Conservation (phyloP, 225 moss, liverwort and hornwort genomes). For the Pseudoscleropodium purum region DNA sequence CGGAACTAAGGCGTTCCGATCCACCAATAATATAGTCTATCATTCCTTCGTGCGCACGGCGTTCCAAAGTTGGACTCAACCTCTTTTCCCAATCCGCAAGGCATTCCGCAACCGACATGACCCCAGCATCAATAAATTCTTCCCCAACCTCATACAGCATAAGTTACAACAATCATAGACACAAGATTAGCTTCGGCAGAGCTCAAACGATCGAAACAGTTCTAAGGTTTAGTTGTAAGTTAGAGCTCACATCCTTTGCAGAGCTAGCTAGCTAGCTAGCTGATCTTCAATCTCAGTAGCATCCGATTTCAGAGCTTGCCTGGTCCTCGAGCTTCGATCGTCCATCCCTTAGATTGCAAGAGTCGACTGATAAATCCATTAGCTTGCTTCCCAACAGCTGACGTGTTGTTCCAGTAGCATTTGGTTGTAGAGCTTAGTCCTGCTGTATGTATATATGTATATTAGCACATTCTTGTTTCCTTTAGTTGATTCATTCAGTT, state of each 20-base stretch:
- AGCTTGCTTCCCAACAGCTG: background rate
- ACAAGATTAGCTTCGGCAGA: too few species aligned
- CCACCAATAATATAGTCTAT: background rate
- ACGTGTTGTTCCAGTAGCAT: background rate
- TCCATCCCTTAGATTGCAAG: background rate
- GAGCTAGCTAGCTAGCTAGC: background rate
- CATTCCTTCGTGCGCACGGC: background rate
- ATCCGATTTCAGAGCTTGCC: background rate
- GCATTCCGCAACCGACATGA: background rate
- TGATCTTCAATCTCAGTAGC: background rate
- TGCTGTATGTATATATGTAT: background rate
- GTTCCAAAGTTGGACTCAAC: background rate
- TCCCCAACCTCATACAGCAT: background rate
- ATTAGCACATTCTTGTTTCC: background rate
- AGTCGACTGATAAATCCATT: background rate
- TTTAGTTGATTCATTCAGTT: too few species aligned
- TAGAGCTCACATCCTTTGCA: background rate
- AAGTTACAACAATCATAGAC: background rate
- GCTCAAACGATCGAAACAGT: background rate
- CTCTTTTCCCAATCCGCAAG: background rate
- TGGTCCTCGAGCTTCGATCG: background rate
- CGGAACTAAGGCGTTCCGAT: too few species aligned
- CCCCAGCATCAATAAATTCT: background rate
- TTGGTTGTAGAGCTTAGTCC: background rate
- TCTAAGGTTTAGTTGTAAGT: background rate